phyloP scores from a whole-genome alignment of 2,329 filamentous ascomycete genomes.

The Ascochyta fabae region DNA sequence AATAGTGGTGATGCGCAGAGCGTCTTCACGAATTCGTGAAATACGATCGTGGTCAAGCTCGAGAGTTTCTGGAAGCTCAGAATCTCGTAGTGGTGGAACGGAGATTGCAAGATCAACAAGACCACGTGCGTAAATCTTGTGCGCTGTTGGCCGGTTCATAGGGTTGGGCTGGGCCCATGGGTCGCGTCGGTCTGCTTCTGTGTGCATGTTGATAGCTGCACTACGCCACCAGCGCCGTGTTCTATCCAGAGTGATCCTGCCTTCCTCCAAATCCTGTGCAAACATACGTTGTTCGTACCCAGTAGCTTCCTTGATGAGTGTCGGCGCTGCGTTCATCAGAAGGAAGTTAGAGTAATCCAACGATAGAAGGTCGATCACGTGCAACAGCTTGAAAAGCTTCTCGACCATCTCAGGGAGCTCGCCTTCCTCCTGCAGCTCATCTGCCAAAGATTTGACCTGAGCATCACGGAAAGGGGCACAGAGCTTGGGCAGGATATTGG shows the following conservation, averaged over 20 bases:
- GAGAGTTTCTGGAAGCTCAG: conserved; percentile 75
- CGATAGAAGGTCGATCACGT: conserved; percentile 77
- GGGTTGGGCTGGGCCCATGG: conserved; percentile 65
- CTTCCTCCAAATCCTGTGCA: conserved; percentile 66
- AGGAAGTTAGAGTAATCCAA: conserved; percentile 86
- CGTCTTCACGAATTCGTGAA: conserved; percentile 61
- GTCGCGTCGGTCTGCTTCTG: conserved; percentile 72
- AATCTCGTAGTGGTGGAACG: conserved; percentile 60
- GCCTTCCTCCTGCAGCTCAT: conserved; percentile 60
- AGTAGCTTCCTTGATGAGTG: conserved; percentile 72
- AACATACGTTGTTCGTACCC: conserved; percentile 79
- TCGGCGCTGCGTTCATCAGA: conserved; percentile 72
- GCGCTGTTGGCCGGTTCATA: conserved; percentile 67
- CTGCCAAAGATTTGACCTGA: conserved; percentile 72
- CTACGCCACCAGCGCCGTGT: conserved; percentile 72
- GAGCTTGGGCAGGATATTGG: conserved; percentile 75
- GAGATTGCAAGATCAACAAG: conserved; percentile 78
- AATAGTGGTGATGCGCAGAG: conserved; percentile 72
- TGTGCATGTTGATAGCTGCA: conserved; percentile 68
- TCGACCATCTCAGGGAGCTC: conserved; percentile 71
- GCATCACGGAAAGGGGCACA: conserved; percentile 82
- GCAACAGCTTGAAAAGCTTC: conserved; percentile 75
- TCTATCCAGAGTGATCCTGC: conserved; percentile 60
- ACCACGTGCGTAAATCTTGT: conserved; percentile 78
- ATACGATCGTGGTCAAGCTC: conserved; percentile 72